These are phyloP conservation scores for Saccharomyces cerevisiae DNA, from an alignment of 805 yeast species.

Conservation along the genomic window DNA sequence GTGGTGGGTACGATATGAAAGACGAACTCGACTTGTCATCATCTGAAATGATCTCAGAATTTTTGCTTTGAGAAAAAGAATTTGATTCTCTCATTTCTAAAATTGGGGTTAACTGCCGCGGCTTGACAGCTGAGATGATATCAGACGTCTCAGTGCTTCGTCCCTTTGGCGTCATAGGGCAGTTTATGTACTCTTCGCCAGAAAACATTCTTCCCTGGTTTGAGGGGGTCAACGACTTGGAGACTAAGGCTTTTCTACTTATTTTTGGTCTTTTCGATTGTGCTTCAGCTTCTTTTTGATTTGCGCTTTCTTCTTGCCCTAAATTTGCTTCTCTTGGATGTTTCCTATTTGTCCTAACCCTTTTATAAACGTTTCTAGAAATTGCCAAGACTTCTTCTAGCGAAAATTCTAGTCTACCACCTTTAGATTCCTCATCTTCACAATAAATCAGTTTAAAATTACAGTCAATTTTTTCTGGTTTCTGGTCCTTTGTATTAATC, in stretches of 20 bases:
- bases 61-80: background rate
- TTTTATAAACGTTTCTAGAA: constrained; percentile 31
- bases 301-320: background rate
- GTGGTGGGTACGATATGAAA: background rate
- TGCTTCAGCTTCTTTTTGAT: background rate
- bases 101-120: background rate
- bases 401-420: constrained; percentile 44
- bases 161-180: background rate
- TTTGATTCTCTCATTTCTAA: background rate
- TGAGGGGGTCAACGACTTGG: background rate
- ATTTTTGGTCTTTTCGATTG: constrained; percentile 1
- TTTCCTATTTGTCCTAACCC: background rate
- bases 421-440: constrained; percentile 31
- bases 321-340: background rate
- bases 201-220: background rate
- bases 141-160: background rate
- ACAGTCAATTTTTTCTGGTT: constrained; percentile 49
- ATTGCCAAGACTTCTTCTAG: constrained; percentile 57
- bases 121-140: background rate
- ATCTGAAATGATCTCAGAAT: background rate
- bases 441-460: constrained; percentile 54
- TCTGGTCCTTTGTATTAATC: constrained; percentile 48
- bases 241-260: background rate
- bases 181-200: background rate
- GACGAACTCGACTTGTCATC: background rate